Percentiles rank a stretch among this genome's conserved stretches.
These are phyloP conservation scores for Kluyveromyces wickerhamii DNA, from an alignment of 805 yeast species.

Conservation along the genomic window DNA sequence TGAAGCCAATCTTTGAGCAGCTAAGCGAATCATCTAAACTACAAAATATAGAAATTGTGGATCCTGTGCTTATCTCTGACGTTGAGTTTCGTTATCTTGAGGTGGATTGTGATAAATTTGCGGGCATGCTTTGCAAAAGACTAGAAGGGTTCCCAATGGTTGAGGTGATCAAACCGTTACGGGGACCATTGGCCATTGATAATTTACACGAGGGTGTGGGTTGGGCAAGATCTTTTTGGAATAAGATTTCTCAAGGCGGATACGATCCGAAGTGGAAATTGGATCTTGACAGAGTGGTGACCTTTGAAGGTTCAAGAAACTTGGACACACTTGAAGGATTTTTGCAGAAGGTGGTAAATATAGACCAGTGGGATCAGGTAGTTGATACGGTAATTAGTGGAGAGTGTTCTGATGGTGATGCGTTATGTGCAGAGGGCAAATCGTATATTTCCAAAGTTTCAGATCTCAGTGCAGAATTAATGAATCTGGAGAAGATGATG, in stretches of 20 bases:
- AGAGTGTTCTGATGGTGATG: slow-evolving; percentile 33
- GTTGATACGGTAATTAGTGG: slow-evolving; percentile 31
- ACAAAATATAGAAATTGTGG: slow-evolving; percentile 11
- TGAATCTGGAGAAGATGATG: slow-evolving; percentile 21
- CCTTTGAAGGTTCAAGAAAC: slow-evolving; percentile 47
- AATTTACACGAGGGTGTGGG: not conserved
- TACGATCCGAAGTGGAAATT: slow-evolving; percentile 17
- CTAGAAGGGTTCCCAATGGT: slow-evolving; percentile 58
- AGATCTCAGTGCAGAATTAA: slow-evolving; percentile 25
- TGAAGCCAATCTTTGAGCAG: slow-evolving; percentile 49
- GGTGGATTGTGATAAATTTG: slow-evolving; percentile 29
- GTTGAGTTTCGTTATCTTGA: slow-evolving; percentile 23
- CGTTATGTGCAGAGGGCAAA: slow-evolving; percentile 10
- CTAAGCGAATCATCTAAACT: slow-evolving; percentile 33
- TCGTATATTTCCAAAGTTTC: slow-evolving; percentile 26
- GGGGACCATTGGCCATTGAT: slow-evolving; percentile 1
- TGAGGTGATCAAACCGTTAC: slow-evolving; percentile 41
- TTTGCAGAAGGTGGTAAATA: slow-evolving; percentile 30
- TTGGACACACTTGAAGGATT: slow-evolving; percentile 43
- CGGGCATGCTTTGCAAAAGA: slow-evolving; percentile 22
- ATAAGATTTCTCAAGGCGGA: slow-evolving; percentile 4
- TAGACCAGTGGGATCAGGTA: slow-evolving; percentile 9
- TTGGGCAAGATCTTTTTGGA: slow-evolving; percentile 6
- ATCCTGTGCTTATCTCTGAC: slow-evolving; percentile 6
- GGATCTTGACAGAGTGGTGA: slow-evolving; percentile 38